phyloP scores from a whole-genome alignment of 2,329 filamentous ascomycete genomes.

The Phaeophleospora eucalypticola region DNA sequence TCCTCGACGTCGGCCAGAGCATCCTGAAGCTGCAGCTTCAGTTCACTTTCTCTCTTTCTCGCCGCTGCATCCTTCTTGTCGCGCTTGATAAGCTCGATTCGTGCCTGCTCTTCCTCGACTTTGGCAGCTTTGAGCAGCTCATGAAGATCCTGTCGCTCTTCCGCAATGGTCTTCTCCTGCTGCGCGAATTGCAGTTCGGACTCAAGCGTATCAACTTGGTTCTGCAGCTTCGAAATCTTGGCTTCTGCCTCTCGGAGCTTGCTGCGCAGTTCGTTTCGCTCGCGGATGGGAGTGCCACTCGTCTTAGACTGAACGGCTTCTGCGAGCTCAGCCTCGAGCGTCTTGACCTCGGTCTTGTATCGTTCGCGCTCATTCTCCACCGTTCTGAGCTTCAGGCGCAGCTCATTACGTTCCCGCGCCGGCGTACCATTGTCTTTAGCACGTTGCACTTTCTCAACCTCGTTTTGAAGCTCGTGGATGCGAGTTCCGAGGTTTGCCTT shows the following conservation, averaged over 20 bases:
- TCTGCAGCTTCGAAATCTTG: slow-evolving; percentile 43
- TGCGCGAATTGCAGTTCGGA: slow-evolving; percentile 55
- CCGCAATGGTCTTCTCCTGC: slow-evolving; percentile 47
- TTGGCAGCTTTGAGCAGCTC: slow-evolving; percentile 59
- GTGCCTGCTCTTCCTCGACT: slow-evolving; percentile 52
- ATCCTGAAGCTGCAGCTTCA: slow-evolving; percentile 65
- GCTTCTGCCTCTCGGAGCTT: slow-evolving; percentile 35
- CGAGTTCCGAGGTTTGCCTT: slow-evolving; percentile 59
- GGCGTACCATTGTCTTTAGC: slow-evolving; percentile 38
- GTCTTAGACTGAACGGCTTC: slow-evolving; percentile 25
- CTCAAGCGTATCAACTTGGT: slow-evolving; percentile 54
- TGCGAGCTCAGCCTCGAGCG: slow-evolving; percentile 35
- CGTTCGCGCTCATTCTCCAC: slow-evolving; percentile 30
- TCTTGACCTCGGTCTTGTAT: slow-evolving; percentile 32
- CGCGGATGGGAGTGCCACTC: slow-evolving; percentile 29
- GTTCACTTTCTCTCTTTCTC: slow-evolving; percentile 53
- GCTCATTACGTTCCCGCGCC: slow-evolving; percentile 34
- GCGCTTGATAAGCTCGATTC: slow-evolving; percentile 66
- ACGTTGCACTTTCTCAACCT: slow-evolving; percentile 31
- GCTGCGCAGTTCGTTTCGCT: slow-evolving; percentile 32
- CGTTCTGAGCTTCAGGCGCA: slow-evolving; percentile 30
- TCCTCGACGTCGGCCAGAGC: slow-evolving; percentile 39
- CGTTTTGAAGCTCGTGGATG: slow-evolving; percentile 40
- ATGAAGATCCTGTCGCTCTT: slow-evolving; percentile 58
- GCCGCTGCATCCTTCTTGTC: slow-evolving; percentile 61